These are phyloP conservation scores for Coemansia sp. DNA, from an alignment of 192 early-diverging fungal species.

Conservation along the genomic window DNA sequence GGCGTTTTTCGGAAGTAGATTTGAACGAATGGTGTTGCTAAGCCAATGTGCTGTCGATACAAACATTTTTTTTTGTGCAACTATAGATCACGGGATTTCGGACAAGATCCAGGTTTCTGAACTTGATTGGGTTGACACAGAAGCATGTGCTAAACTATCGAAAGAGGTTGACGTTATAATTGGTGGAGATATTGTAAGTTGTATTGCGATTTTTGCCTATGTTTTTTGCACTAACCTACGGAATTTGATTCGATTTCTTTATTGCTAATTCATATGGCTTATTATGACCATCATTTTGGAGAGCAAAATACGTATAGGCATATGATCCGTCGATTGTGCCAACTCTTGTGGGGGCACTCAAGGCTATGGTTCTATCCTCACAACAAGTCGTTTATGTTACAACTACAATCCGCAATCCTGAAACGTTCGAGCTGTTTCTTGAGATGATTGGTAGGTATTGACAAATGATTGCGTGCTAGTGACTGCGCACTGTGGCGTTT, in stretches of 20 bases:
- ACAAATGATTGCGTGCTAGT: neutral
- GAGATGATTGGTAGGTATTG: slow-evolving; percentile 29
- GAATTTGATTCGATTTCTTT: neutral
- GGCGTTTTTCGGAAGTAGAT: neutral
- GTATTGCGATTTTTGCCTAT: neutral
- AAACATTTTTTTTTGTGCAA: neutral
- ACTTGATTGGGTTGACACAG: slow-evolving; percentile 37
- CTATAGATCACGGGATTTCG: slow-evolving; percentile 31
- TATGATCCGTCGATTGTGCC: slow-evolving; percentile 51
- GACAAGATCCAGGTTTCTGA: slow-evolving; percentile 37
- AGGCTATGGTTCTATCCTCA: slow-evolving; percentile 31
- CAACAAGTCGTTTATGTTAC: slow-evolving; percentile 51
- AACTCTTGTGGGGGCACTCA: slow-evolving; percentile 32
- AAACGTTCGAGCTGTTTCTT: slow-evolving; percentile 49
- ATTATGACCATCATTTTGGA: neutral
- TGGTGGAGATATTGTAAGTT: slow-evolving; percentile 53
- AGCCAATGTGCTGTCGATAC: neutral
- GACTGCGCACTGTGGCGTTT: neutral
- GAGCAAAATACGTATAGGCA: slow-evolving; percentile 16
- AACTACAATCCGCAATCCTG: slow-evolving; percentile 30
- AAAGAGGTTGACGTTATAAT: slow-evolving; percentile 41
- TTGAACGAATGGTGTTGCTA: neutral
- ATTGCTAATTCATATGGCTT: slow-evolving; percentile 1
- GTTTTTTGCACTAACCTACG: neutral
- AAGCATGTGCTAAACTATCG: slow-evolving; percentile 27